Evolutionary conservation across 2,329 filamentous ascomycete genomes (phyloP), one percentile per base, ranked within the genome.

Genomic region (Neoarthrinium moseri): DNA sequence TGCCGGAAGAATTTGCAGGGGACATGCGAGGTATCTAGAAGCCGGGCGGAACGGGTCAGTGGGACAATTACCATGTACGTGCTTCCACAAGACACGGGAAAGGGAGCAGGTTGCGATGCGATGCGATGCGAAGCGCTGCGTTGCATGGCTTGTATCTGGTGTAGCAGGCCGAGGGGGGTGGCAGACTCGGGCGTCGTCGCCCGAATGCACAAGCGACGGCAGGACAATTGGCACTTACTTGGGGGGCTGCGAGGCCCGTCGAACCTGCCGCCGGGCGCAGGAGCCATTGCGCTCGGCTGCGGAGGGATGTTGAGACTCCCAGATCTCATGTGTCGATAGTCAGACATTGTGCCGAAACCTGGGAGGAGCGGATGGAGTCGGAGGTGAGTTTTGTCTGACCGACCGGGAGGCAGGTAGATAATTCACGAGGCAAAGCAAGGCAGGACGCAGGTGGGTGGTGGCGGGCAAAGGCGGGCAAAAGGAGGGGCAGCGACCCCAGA

Each of bases 1-100:
- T 96, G 90, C 44, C 91, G 86, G 71, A 94, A 99, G 86, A 99
- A 99, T 78, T 97, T 97, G 87, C 94, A 99, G 30, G 94, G 94
- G 35, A 99, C 94, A 73, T 97, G 94, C 51, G 91, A 87, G 15
- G 94, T 96, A 69, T 96, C 92, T 96, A 46, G 51, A 34, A 27
- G 17, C 22, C 24, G 35, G 37, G 10, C 12, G 22, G 23, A 41
- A 26, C 13, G 36, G 24, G 41, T 45, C 29, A 33, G 46, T 34
- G 35, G 15, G 29, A 34, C 40, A 17, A 20, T 12, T 13, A 39
- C 13, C 36, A 8, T 12, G 36, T 8, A 13, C 6, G 36, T 36
- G n/a, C n/a, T n/a, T n/a, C n/a, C n/a, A n/a, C 34, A 17, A 23
- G 8, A 33, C n/a, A 33, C 10, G 21, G 8, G 21, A 42, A 21